These are phyloP conservation scores for Aspergillus sergii DNA, from an alignment of 2,329 filamentous ascomycete genomes.

Conservation along the genomic window DNA sequence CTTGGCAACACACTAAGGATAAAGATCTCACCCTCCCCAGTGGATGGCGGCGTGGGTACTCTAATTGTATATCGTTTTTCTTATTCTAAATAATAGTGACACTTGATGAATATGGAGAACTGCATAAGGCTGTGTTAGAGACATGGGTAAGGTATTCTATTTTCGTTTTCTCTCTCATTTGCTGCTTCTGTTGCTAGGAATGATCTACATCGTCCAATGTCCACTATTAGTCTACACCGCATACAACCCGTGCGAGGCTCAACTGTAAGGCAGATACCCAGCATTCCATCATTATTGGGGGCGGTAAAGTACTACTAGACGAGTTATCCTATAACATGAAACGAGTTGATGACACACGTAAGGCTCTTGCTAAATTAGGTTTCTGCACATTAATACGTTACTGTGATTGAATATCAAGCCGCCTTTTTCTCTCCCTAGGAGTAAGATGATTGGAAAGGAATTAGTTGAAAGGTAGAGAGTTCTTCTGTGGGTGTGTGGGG, in stretches of 20 bases:
- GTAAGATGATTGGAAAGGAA: not conserved
- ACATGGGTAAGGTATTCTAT: not conserved
- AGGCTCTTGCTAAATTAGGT: slow-evolving; percentile 13
- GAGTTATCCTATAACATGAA: not conserved
- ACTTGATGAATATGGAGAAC: not conserved
- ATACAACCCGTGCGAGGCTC: not conserved
- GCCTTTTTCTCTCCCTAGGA: not conserved
- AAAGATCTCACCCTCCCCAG: slow-evolving; percentile 28
- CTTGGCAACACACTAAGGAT: slow-evolving; percentile 30
- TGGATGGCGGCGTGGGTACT: slow-evolving; percentile 10
- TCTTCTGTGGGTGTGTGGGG: not conserved
- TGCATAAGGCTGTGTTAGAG: not conserved
- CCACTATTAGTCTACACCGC: not conserved
- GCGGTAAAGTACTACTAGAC: not conserved
- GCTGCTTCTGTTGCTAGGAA: not conserved
- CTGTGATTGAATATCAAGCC: not conserved
- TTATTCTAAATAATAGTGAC: too few species aligned
- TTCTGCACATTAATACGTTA: slow-evolving; percentile 1
- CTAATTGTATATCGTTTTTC: not conserved
- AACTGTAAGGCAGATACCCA: not conserved
- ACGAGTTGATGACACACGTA: not conserved
- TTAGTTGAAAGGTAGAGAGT: not conserved
- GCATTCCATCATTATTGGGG: not conserved
- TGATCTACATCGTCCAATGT: not conserved
- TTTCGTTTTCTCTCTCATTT: not conserved